Evolutionary conservation across 1,284 basidiomycete species (phyloP), one percentile per base, ranked within the genome.

Genomic region (Cryptococcus sp.): DNA sequence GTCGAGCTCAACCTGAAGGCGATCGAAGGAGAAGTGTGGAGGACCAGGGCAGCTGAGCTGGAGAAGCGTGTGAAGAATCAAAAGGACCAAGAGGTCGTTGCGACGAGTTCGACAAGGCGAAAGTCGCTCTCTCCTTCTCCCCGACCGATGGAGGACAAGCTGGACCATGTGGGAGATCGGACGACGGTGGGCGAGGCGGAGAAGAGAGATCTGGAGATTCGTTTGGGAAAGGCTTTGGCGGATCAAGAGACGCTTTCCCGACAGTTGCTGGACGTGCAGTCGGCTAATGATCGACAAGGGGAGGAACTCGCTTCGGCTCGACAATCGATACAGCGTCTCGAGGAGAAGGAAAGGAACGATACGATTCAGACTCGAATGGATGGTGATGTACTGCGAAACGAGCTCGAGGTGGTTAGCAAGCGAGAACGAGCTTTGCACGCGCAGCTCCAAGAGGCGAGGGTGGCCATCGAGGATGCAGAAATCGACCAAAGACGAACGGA

Each of bases 141-240:
- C n/a, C n/a, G n/a, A n/a, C n/a, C n/a, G n/a, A n/a, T n/a, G n/a
- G n/a, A n/a, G n/a, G n/a, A n/a, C n/a, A n/a, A n/a, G n/a, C 28
- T 31, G 28, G 42, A 43, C 6, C 28, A 54, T 32, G 31, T 35
- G 11, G 58, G 46, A 5, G 56, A 59, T 37, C 24, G 59, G 37
- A 60, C 59, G 10, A 59, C 56, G 22, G 40, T 49, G 7, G 60
- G 45, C 10, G 53, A 64, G 35, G 52, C 49, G 4, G 56, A 60
- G 40, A 53, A 46, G 3, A 41, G 60, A 26, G 65, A 68, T 48
- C 42, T 65, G 25, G 63, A 66, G 50, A 68, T 68, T 31, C 40
- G 63, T 22, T 51, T 66, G 5, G 54, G 57, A 18, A 65, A 65
- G 47, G 56, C 63, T 16, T 14, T 57, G 43, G 39, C 53, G 5